A percentile compares a stretch with the other conserved stretches of the same genome.
These are phyloP conservation scores for Syncephalastrum racemosum DNA, from an alignment of 371 early-diverging fungal species.

Conservation along the genomic window DNA sequence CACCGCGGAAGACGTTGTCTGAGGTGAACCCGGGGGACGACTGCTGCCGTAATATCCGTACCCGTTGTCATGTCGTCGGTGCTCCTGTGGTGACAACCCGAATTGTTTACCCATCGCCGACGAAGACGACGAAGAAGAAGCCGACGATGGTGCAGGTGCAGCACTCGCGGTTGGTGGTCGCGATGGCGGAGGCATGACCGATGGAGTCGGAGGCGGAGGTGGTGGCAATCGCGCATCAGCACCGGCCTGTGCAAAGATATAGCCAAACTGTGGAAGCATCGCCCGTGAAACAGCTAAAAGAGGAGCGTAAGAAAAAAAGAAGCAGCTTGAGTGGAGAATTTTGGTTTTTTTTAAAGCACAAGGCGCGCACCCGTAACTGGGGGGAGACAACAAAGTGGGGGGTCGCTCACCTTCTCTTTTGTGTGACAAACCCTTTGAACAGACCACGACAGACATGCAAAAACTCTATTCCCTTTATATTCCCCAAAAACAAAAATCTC, in stretches of 20 bases:
- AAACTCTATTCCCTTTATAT: too few relatives aligned
- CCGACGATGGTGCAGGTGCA: constrained; percentile 3
- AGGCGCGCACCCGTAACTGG: too few relatives aligned
- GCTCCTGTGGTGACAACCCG: constrained; percentile 1
- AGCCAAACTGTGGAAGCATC: constrained; percentile 71
- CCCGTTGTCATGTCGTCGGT: not conserved
- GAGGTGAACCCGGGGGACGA: too few relatives aligned
- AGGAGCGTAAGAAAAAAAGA: constrained; percentile 6
- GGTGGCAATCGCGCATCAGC: constrained; percentile 35
- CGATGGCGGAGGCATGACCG: constrained; percentile 11
- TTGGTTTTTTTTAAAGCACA: too few relatives aligned
- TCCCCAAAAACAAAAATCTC: too few relatives aligned
- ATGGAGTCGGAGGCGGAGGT: constrained; percentile 4
- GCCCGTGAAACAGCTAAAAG: constrained; percentile 1
- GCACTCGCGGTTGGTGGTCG: constrained; percentile 16
- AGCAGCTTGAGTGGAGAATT: too few relatives aligned
- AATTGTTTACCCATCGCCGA: constrained; percentile 1
- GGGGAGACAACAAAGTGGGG: too few relatives aligned
- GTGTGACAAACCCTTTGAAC: too few relatives aligned
- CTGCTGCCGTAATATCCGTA: too few relatives aligned
- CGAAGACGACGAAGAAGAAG: not conserved
- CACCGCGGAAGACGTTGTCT: too few relatives aligned
- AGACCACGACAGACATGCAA: too few relatives aligned
- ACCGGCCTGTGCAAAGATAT: constrained; percentile 50
- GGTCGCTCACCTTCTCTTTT: too few relatives aligned